These are phyloP conservation scores for Agrostemma githago DNA, from an alignment of 148 eudicot genomes.

Conservation along the genomic window DNA sequence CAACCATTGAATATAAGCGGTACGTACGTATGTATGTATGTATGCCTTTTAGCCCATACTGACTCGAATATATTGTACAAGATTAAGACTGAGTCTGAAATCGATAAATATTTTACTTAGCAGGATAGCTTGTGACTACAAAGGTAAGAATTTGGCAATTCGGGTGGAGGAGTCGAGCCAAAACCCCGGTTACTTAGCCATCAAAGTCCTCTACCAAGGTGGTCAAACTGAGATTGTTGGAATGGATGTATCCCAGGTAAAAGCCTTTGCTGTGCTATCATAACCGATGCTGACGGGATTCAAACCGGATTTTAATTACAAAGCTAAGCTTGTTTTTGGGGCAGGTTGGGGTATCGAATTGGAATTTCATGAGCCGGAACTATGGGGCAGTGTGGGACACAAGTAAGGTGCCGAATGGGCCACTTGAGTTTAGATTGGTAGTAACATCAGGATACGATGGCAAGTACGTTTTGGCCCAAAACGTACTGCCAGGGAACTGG, in stretches of 20 bases:
- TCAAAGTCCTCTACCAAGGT: conserved; percentile 75
- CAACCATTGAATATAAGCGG: conserved; percentile 30
- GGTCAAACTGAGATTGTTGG: conserved; percentile 80
- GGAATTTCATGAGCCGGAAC: conserved; percentile 53
- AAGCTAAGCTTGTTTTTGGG: not conserved
- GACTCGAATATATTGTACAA: not conserved
- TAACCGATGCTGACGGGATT: not conserved
- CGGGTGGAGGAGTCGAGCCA: conserved; percentile 71
- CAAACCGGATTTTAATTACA: not conserved
- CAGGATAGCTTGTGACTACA: conserved; percentile 79
- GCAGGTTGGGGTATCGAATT: conserved; percentile 52
- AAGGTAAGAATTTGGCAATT: conserved; percentile 51
- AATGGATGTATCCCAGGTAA: conserved; percentile 66
- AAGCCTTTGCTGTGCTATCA: not conserved
- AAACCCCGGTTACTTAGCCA: conserved; percentile 59
- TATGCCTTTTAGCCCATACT: not conserved
- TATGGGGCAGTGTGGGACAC: conserved; percentile 82
- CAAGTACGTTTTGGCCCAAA: conserved; percentile 51
- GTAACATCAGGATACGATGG: conserved; percentile 72
- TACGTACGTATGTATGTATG: too few relatives aligned
- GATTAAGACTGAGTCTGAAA: too few relatives aligned
- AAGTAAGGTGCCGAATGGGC: conserved; percentile 49
- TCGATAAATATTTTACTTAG: not conserved
- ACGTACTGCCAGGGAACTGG: conserved; percentile 67
- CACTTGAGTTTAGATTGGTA: conserved; percentile 52